Evolutionary conservation across 208 protist species (phyloP), one percentile per base, ranked within the genome.

Genomic region (Phytomonas serpens): DNA sequence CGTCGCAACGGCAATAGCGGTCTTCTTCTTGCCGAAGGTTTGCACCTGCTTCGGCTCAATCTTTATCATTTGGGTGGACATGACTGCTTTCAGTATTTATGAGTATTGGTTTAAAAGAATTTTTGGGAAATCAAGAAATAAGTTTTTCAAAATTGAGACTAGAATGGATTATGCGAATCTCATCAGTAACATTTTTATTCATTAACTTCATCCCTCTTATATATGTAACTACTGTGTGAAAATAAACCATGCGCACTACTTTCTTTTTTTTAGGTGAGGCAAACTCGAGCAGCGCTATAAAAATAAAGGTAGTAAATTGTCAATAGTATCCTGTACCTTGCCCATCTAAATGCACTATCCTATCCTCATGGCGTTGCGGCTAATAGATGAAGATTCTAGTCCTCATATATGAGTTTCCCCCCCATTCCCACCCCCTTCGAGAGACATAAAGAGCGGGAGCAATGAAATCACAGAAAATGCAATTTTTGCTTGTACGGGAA

Each of bases 11-110:
- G 99, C 99, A 68, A 99, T 98, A 52, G 99, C 98, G 38, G 93
- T 99, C 95, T 99, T 99, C 97, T 99, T 97, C 86, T 95, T 95
- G 80, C 92, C 92, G 80, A 95, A 97, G 87, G 92, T 97, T 87
- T 95, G 89, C 75, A 97, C 92, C 87, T 95, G 89, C 84, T 91
- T 90, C 63, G 92, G 85, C 68, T 85, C 64, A 76, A 83, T 81
- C 34, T 80, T 75, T 79, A 84, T 93, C 81, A 90, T 90, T 66
- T 90, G 83, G 77, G 82, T 78, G 76, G 84, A 68, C 85, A 93
- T 92, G 73, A 51, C 40, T 51, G 40, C 40, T 51, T 51, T 51
- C 2, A 51, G 40, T 19, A 51, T 51, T 19, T 19, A 51, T 51
- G 40, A 2, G 9, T 51, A 51, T 51, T 51, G 4, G 40, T 36